Conservation (phyloP, 495 filamentous ascomycete species). For the Letharia columbiana region DNA sequence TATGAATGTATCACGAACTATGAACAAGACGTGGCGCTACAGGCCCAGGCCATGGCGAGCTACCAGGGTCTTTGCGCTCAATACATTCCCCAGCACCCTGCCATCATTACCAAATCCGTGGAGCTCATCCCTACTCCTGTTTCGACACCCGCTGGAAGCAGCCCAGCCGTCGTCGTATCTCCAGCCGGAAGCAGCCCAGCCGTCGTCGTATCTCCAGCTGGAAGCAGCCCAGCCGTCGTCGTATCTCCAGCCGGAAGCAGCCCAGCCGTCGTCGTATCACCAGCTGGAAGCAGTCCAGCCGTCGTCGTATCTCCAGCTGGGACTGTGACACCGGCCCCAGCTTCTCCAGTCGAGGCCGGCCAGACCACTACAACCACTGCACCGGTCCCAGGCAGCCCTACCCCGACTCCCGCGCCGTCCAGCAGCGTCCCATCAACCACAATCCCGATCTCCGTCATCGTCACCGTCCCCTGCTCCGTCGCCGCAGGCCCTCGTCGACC, state of each 20-base stretch:
- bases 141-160: slow-evolving; percentile 16
- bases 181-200: slow-evolving; percentile 12
- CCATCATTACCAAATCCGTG: slow-evolving; percentile 63
- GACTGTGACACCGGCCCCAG: slow-evolving; percentile 22
- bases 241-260: slow-evolving; percentile 9
- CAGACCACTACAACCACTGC: slow-evolving; percentile 21
- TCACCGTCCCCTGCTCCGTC: slow-evolving; percentile 47
- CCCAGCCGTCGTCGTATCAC: slow-evolving; percentile 19
- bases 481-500: slow-evolving; percentile 14
- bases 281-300: too few relatives aligned
- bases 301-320: slow-evolving; percentile 26
- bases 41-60: slow-evolving; percentile 66
- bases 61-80: slow-evolving; percentile 86
- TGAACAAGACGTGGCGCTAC: slow-evolving; percentile 55
- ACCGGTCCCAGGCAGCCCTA: slow-evolving; percentile 33
- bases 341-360: slow-evolving; percentile 38
- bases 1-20: slow-evolving; percentile 74
- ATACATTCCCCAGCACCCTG: slow-evolving; percentile 69
- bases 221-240: slow-evolving; percentile 23
- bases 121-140: slow-evolving; percentile 42
- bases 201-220: slow-evolving; percentile 31
- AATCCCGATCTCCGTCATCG: slow-evolving; percentile 47
- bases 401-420: slow-evolving; percentile 28
- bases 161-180: slow-evolving; percentile 19
- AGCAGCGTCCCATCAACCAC: slow-evolving; percentile 38